Percentiles rank a stretch among this genome's conserved stretches.
Evolutionary conservation across 768 basidiomycete species (phyloP).

Genomic region (Gyrodon lividus): DNA sequence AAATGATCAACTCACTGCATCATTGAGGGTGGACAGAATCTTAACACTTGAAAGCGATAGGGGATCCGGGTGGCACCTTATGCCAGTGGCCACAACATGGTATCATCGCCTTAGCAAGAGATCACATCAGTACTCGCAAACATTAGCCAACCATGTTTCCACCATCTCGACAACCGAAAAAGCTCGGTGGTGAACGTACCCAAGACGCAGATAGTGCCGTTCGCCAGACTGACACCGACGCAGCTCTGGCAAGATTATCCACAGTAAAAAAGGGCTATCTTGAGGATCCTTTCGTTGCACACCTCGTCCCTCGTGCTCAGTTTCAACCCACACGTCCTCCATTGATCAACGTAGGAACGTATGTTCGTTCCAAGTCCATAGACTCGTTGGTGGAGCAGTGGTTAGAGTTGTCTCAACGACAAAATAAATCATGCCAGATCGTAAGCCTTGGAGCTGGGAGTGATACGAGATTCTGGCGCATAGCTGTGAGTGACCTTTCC

Average conservation of each 20-base stretch:
- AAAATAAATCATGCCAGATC: constrained; percentile 68
- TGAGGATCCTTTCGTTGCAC: constrained; percentile 66
- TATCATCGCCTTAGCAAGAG: no score
- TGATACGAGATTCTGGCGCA: constrained; percentile 93
- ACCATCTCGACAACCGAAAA: constrained; percentile 5
- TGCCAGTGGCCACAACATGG: no score
- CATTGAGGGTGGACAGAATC: no score
- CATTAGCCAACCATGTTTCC: constrained; percentile 8
- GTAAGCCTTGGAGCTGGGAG: constrained; percentile 95
- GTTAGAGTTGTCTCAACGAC: constrained; percentile 44
- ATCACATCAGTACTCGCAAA: no score
- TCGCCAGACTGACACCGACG: constrained; percentile 80
- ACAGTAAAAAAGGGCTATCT: constrained; percentile 82
- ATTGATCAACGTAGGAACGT: constrained; percentile 94
- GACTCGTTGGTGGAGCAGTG: constrained; percentile 74
- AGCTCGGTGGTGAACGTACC: constrained; percentile 14
- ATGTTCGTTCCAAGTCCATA: constrained; percentile 76
- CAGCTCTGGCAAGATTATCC: constrained; percentile 81
- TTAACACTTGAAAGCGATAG: no score
- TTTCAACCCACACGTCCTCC: constrained; percentile 66
- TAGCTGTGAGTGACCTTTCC: constrained; percentile 57
- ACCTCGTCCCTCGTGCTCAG: constrained; percentile 68
- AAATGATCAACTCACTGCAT: no score
- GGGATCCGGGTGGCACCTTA: no score
- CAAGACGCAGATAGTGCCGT: constrained; percentile 59